Conservation (phyloP, 1,139 yeast genomes). For the Torulaspora pretoriensis region DNA sequence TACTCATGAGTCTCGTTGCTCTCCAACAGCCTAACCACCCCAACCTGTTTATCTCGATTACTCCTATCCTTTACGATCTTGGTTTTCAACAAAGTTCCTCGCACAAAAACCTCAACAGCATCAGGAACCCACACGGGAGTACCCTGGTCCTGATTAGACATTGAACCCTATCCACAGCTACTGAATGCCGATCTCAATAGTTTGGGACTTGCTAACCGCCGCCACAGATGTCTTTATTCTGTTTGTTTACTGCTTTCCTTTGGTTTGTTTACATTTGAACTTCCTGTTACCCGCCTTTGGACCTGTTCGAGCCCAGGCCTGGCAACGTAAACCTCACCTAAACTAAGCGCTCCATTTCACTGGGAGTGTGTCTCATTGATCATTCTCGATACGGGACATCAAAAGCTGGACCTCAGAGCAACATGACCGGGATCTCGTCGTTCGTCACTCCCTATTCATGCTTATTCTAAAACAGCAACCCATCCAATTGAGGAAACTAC, state of each 20-base stretch:
- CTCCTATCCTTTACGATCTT: constrained; percentile 21
- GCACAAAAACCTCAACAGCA: constrained; percentile 55
- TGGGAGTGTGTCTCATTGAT: too few relatives aligned
- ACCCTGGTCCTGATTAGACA: constrained; percentile 6
- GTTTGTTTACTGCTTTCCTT: constrained; percentile 1
- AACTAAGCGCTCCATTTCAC: too few relatives aligned
- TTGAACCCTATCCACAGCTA: not conserved
- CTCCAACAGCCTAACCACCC: constrained; percentile 13
- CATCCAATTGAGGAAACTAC: too few relatives aligned
- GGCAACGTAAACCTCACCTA: too few relatives aligned
- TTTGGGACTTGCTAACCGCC: constrained; percentile 1
- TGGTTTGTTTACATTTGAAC: constrained; percentile 1
- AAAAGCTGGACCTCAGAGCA: not conserved
- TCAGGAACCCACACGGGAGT: constrained; percentile 82
- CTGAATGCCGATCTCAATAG: too few relatives aligned
- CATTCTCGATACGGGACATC: too few relatives aligned
- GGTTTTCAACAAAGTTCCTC: constrained; percentile 53
- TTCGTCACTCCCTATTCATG: not conserved
- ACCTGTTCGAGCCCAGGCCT: too few relatives aligned
- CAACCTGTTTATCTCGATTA: constrained; percentile 22
- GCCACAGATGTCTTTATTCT: not conserved
- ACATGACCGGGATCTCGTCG: not conserved
- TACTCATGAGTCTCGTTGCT: constrained; percentile 41
- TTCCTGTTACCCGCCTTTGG: too few relatives aligned
- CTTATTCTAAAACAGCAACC: too few relatives aligned